A percentile compares a stretch with the other conserved stretches of the same genome.
Evolutionary conservation across 768 basidiomycete genomes (phyloP).

Genomic region (Hebeloma cylindrosporum): DNA sequence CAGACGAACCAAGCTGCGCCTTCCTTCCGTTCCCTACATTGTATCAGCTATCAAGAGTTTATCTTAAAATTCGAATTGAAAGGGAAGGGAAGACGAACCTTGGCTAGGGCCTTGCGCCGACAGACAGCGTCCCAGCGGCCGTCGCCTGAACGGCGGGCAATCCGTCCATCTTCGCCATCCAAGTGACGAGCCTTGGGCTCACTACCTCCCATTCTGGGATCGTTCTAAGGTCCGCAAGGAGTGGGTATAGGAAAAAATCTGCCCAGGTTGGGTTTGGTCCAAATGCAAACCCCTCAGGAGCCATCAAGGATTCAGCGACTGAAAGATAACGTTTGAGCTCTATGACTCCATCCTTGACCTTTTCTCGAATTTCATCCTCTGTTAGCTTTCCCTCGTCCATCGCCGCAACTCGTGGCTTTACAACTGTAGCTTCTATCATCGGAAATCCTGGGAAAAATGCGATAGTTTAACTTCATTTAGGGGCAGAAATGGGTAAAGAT

Average conservation of each 20-base stretch:
- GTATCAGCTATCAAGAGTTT: too few relatives aligned
- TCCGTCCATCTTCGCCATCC: slow-evolving; percentile 29
- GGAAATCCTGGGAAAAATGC: slow-evolving; percentile 26
- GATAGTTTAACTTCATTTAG: neutral
- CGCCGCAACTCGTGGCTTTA: slow-evolving; percentile 32
- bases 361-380: slow-evolving; percentile 20
- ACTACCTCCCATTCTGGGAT: slow-evolving; percentile 31
- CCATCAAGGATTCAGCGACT: slow-evolving; percentile 28
- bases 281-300: slow-evolving; percentile 25
- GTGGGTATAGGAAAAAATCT: slow-evolving; percentile 34
- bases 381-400: slow-evolving; percentile 25
- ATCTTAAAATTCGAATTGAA: too few relatives aligned
- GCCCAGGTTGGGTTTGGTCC: slow-evolving; percentile 31
- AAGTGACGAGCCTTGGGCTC: slow-evolving; percentile 16
- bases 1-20: too few relatives aligned
- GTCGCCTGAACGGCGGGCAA: slow-evolving; percentile 28
- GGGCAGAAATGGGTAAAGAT: neutral
- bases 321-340: slow-evolving; percentile 25
- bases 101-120: slow-evolving; percentile 25
- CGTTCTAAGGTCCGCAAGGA: slow-evolving; percentile 29
- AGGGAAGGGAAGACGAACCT: too few relatives aligned
- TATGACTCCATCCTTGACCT: slow-evolving; percentile 21
- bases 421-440: slow-evolving; percentile 27
- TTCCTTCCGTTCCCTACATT: too few relatives aligned
- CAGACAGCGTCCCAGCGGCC: slow-evolving; percentile 26